Evolutionary conservation across 179 eudicot species (phyloP).

Genomic region (Beta macrorhiza): DNA sequence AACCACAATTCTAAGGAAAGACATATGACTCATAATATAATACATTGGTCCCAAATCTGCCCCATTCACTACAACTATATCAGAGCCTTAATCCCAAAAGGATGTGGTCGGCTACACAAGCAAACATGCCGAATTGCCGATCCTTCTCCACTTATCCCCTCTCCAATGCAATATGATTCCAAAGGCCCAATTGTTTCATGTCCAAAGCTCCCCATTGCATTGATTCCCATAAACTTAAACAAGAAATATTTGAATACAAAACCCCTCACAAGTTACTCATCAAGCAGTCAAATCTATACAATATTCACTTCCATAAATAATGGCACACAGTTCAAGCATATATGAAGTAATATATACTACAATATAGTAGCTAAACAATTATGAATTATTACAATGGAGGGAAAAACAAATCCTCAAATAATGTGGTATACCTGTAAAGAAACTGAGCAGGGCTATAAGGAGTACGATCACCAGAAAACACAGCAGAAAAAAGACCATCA

Average conservation of each 20-base stretch:
- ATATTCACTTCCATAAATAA: neutral
- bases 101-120: neutral
- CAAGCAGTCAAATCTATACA: neutral
- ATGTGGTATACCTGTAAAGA: constrained; percentile 37
- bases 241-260: neutral
- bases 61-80: neutral
- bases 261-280: neutral
- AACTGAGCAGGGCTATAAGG: constrained; percentile 59
- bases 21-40: neutral
- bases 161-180: neutral
- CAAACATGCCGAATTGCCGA: neutral
- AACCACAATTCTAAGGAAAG: neutral
- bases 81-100: neutral
- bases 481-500: constrained; percentile 46
- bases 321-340: neutral
- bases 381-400: neutral
- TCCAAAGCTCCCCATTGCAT: neutral
- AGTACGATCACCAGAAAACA: constrained; percentile 47
- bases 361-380: neutral
- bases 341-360: neutral
- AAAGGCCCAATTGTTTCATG: neutral
- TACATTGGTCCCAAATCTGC: neutral
- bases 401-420: neutral
- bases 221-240: neutral
- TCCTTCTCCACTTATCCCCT: neutral